phyloP scores from a whole-genome alignment of 139 green algal genomes.

The Picochlorum costavermella region DNA sequence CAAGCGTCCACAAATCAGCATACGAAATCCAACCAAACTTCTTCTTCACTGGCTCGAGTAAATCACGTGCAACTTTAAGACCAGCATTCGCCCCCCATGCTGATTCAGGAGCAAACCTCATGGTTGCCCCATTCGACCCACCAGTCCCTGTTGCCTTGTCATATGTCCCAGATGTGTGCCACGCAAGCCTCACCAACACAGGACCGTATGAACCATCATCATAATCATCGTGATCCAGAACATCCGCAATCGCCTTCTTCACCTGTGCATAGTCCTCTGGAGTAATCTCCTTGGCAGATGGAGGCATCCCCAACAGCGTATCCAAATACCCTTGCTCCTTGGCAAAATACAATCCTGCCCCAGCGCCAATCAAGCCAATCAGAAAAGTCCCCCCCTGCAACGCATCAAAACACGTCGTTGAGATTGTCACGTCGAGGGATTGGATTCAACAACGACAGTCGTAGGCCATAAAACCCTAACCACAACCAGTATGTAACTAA shows the following conservation, averaged over 20 bases:
- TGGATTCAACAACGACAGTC: background rate
- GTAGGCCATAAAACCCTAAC: background rate
- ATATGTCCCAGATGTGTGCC: conserved; percentile 53
- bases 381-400: conserved; percentile 1
- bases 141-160: conserved; percentile 66
- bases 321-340: conserved; percentile 38
- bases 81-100: conserved; percentile 75
- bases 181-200: conserved; percentile 44
- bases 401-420: background rate
- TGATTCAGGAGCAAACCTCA: conserved; percentile 73
- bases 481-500: background rate
- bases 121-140: conserved; percentile 76
- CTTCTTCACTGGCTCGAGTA: conserved; percentile 83
- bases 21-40: conserved; percentile 51
- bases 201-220: conserved; percentile 75
- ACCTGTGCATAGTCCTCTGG: conserved; percentile 68
- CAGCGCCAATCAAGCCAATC: conserved; percentile 22
- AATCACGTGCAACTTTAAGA: conserved; percentile 52
- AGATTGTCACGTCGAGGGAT: background rate
- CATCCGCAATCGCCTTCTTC: conserved; percentile 45
- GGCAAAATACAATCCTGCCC: conserved; percentile 34
- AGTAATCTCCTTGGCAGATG: conserved; percentile 12
- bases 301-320: conserved; percentile 19
- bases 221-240: conserved; percentile 61
- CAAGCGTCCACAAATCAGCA: conserved; percentile 81